A percentile compares a stretch with the other conserved stretches of the same genome.
Conservation (phyloP, 2,329 filamentous ascomycete species). For the Ascochyta lentis region DNA sequence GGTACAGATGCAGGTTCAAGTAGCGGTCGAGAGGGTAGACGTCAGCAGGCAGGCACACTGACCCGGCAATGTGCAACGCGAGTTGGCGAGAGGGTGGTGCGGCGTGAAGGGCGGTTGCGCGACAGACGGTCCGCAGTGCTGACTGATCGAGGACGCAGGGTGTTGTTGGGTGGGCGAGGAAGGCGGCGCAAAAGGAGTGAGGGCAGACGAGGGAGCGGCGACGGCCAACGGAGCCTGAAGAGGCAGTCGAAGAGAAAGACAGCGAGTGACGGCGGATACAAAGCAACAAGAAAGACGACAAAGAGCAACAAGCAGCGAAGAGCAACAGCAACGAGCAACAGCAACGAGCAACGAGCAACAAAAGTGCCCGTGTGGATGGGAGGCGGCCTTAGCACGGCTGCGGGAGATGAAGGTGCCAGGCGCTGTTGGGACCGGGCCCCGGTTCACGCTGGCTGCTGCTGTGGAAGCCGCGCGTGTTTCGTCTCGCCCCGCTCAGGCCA, state of each 20-base stretch:
- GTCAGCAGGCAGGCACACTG: slow-evolving; percentile 9
- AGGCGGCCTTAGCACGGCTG: slow-evolving; percentile 12
- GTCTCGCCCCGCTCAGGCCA: slow-evolving; percentile 16
- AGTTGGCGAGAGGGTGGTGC: slow-evolving; percentile 6
- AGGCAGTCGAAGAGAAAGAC: slow-evolving; percentile 14
- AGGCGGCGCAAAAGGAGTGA: slow-evolving; percentile 14
- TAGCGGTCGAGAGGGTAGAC: slow-evolving; percentile 2
- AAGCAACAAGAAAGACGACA: slow-evolving; percentile 5
- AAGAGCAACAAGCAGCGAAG: slow-evolving; percentile 1
- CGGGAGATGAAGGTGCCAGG: slow-evolving; percentile 17
- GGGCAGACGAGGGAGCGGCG: slow-evolving; percentile 14
- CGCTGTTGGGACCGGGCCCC: slow-evolving; percentile 15
- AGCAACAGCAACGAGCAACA: too few species aligned
- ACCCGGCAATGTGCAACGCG: slow-evolving; percentile 6
- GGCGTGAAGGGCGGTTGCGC: slow-evolving; percentile 6
- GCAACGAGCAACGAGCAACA: too few species aligned
- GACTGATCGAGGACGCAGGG: slow-evolving; percentile 4
- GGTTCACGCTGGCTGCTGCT: slow-evolving; percentile 5
- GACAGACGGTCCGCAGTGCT: slow-evolving; percentile 9
- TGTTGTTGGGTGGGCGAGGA: background rate
- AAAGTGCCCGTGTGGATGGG: slow-evolving; percentile 12
- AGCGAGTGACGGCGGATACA: slow-evolving; percentile 7
- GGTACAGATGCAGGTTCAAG: background rate
- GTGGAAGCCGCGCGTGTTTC: slow-evolving; percentile 21
- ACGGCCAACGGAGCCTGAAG: slow-evolving; percentile 16